Conservation (phyloP, 1,284 basidiomycete species). For the Ustilago cynodontis region DNA sequence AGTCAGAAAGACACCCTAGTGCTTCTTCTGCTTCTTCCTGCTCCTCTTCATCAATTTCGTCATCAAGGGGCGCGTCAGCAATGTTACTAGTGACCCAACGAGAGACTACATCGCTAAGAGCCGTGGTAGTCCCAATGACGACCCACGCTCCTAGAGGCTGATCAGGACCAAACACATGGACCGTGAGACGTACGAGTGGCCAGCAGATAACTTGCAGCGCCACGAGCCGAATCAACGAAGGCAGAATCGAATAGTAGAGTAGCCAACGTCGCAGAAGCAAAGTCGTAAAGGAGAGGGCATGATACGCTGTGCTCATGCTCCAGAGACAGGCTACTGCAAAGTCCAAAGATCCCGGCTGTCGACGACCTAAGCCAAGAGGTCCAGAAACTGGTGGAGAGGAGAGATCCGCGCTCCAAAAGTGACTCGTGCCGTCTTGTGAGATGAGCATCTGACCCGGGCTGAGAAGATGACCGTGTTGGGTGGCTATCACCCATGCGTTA, state of each 20-base stretch:
- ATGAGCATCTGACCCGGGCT: constrained; percentile 26
- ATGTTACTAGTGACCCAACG: constrained; percentile 69
- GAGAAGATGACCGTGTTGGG: constrained; percentile 37
- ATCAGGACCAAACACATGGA: constrained; percentile 77
- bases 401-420: constrained; percentile 15
- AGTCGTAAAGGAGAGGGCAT: constrained; percentile 82
- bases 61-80: constrained; percentile 57
- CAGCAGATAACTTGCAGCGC: constrained; percentile 86
- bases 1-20: constrained; percentile 29
- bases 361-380: constrained; percentile 21
- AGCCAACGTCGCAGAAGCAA: constrained; percentile 84
- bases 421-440: constrained; percentile 32
- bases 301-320: constrained; percentile 80
- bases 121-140: constrained; percentile 81
- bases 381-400: constrained; percentile 9
- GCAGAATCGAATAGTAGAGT: constrained; percentile 81
- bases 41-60: constrained; percentile 42
- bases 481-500: constrained; percentile 40
- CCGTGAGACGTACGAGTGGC: constrained; percentile 84
- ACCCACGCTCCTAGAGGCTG: constrained; percentile 84
- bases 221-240: constrained; percentile 83
- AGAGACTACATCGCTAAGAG: constrained; percentile 62
- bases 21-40: constrained; percentile 29
- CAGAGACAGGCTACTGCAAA: constrained; percentile 61
- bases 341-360: constrained; percentile 52